Evolutionary conservation across 345 rosid species (phyloP).

Genomic region (Punica granatum): DNA sequence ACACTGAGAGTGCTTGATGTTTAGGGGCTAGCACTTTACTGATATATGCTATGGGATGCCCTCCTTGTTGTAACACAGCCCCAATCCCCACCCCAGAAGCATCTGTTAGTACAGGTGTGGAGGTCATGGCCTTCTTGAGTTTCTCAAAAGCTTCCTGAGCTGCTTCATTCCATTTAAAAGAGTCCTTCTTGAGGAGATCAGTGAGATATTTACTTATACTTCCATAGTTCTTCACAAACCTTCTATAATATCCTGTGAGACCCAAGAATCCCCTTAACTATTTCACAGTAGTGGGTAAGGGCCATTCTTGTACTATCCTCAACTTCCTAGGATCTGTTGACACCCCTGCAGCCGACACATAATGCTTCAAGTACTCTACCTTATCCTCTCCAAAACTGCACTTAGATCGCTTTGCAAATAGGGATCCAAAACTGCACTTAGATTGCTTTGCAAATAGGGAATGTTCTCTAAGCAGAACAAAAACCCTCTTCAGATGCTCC

Average conservation of each 20-base stretch:
- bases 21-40: too few species aligned
- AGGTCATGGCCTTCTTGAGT: too few species aligned
- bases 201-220: not conserved
- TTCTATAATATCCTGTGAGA: constrained; percentile 1
- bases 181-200: not conserved
- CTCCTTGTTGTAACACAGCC: too few species aligned
- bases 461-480: not conserved
- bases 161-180: not conserved
- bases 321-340: not conserved
- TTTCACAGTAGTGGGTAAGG: not conserved
- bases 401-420: not conserved
- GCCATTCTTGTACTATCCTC: not conserved
- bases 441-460: not conserved
- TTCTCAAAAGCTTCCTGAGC: not conserved
- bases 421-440: not conserved
- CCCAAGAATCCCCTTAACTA: constrained; percentile 3
- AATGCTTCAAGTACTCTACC: constrained; percentile 3
- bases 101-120: constrained; percentile 5
- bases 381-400: not conserved
- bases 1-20: too few species aligned
- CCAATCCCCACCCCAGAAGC: not conserved
- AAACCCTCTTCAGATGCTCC: not conserved
- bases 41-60: too few species aligned
- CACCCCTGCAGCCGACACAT: not conserved
- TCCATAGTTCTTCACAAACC: not conserved